Evolutionary conservation across 805 yeast genomes (phyloP).

Genomic region (Limtongia smithiae): DNA sequence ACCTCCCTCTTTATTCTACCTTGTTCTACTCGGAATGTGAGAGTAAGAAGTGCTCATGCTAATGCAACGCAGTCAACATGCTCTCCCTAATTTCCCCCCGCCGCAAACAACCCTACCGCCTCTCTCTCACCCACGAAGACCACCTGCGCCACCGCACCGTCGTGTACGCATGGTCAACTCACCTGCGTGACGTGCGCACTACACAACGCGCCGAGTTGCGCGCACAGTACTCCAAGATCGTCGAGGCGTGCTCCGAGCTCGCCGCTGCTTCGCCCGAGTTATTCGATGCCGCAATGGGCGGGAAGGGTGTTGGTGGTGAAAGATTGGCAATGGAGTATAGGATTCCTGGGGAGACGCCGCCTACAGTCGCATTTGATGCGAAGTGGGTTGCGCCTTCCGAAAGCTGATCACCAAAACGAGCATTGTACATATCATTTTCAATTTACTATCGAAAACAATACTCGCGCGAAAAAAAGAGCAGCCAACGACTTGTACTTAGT

Average conservation of each 20-base stretch:
- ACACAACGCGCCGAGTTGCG: slow-evolving; percentile 39
- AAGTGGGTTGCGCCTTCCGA: too few relatives aligned
- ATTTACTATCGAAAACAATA: too few relatives aligned
- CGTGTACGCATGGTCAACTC: slow-evolving; percentile 73
- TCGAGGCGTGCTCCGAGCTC: slow-evolving; percentile 71
- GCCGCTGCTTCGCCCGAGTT: slow-evolving; percentile 45
- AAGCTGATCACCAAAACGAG: too few relatives aligned
- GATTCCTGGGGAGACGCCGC: slow-evolving; percentile 87
- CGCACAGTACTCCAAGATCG: slow-evolving; percentile 61
- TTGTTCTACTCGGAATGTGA: neutral
- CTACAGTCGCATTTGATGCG: slow-evolving; percentile 73
- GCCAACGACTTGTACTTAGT: too few relatives aligned
- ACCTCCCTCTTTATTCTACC: neutral
- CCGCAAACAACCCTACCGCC: slow-evolving; percentile 79
- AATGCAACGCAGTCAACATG: slow-evolving; percentile 49
- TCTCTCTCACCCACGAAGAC: slow-evolving; percentile 76
- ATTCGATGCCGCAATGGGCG: slow-evolving; percentile 57
- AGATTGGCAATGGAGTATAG: slow-evolving; percentile 80
- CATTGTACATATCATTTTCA: too few relatives aligned
- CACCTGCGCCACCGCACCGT: slow-evolving; percentile 78
- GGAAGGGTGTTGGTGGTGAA: slow-evolving; percentile 46
- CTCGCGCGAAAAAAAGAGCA: too few relatives aligned
- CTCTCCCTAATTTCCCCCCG: slow-evolving; percentile 81
- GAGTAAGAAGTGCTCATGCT: slow-evolving; percentile 41
- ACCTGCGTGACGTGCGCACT: slow-evolving; percentile 51